These are phyloP conservation scores for Flaveria ramosissima DNA, from an alignment of 129 eudicot species.

Conservation along the genomic window DNA sequence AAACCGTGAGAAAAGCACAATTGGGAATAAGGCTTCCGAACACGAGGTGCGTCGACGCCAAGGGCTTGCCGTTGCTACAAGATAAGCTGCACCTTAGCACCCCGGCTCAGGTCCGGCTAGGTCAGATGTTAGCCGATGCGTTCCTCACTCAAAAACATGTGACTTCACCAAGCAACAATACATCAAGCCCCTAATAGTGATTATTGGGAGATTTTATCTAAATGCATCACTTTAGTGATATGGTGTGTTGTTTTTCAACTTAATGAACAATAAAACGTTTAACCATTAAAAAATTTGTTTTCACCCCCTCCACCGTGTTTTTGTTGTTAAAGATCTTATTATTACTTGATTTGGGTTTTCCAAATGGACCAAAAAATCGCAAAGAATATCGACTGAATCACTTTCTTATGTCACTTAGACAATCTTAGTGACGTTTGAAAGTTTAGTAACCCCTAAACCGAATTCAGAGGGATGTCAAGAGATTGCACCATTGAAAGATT, in stretches of 20 bases:
- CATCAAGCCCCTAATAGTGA: background rate
- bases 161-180: background rate
- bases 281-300: too few species aligned
- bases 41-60: slow-evolving; percentile 69
- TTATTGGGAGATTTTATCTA: background rate
- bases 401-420: too few species aligned
- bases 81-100: slow-evolving; percentile 72
- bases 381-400: too few species aligned
- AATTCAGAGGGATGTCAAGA: too few species aligned
- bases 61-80: slow-evolving; percentile 52
- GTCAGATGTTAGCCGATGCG: slow-evolving; percentile 67
- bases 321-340: too few species aligned
- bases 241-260: background rate
- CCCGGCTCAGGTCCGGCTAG: slow-evolving; percentile 65
- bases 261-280: background rate
- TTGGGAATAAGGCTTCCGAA: slow-evolving; percentile 49
- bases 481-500: too few species aligned
- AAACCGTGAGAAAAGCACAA: slow-evolving; percentile 68
- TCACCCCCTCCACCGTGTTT: too few species aligned
- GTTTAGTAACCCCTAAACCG: too few species aligned
- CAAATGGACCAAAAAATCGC: too few species aligned
- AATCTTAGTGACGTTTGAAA: too few species aligned
- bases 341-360: too few species aligned
- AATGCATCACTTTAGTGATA: background rate
- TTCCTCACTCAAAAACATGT: slow-evolving; percentile 33